A percentile compares a stretch with the other conserved stretches of the same genome.
phyloP scores from a whole-genome alignment of 441 rosid species.

The Hypseocharis bilobata region DNA sequence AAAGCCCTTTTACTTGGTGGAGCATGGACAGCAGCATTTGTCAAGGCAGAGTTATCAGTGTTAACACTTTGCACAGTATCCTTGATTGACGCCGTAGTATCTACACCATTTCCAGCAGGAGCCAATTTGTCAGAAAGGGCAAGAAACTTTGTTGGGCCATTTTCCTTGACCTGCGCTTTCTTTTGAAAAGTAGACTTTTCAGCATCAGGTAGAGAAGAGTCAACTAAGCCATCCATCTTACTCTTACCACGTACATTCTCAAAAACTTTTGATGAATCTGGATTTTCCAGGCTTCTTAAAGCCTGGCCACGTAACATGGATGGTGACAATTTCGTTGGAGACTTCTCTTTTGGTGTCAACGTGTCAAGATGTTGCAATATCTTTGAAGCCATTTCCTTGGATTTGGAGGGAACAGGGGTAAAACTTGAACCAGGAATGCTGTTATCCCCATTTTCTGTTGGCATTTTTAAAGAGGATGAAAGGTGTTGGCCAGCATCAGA shows the following conservation, averaged over 20 bases:
- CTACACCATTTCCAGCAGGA: conserved; percentile 31
- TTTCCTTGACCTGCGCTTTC: conserved; percentile 36
- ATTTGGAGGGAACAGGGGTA: conserved; percentile 55
- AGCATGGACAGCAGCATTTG: conserved; percentile 27
- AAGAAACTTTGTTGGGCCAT: conserved; percentile 29
- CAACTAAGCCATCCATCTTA: conserved; percentile 22
- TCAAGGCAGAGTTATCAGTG: conserved; percentile 25
- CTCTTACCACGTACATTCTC: conserved; percentile 37
- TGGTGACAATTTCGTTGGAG: conserved; percentile 65
- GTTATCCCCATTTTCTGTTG: conserved; percentile 33
- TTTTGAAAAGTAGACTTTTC: conserved; percentile 28
- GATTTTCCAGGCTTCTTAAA: conserved; percentile 62
- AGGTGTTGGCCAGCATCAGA: conserved; percentile 22
- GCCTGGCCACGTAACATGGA: conserved; percentile 71
- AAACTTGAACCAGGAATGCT: conserved; percentile 35
- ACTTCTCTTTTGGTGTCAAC: conserved; percentile 60
- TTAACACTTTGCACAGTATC: conserved; percentile 25
- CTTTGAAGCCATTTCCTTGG: conserved; percentile 70
- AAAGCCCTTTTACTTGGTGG: conserved; percentile 43
- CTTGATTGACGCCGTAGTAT: conserved; percentile 24
- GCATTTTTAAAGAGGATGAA: conserved; percentile 28
- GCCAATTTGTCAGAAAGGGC: conserved; percentile 27
- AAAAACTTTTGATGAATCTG: conserved; percentile 46
- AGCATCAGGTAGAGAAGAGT: conserved; percentile 18
- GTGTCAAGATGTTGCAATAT: conserved; percentile 63